phyloP scores from a whole-genome alignment of 2,329 filamentous ascomycete genomes.

The Penicillium sp. region DNA sequence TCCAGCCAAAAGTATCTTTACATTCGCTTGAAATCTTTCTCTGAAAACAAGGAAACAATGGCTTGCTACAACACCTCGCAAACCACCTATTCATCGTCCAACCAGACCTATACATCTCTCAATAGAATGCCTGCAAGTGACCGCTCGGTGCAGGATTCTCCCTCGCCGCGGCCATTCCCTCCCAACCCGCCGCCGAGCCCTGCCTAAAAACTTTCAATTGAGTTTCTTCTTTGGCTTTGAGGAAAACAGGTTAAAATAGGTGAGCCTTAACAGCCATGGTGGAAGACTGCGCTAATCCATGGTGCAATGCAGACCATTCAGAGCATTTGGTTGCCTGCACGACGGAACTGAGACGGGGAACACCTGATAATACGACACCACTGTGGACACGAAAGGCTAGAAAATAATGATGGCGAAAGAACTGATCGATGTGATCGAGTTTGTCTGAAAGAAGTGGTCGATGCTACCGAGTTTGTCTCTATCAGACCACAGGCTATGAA shows the following conservation, averaged over 20 bases:
- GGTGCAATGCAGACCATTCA: not conserved
- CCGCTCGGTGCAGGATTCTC: constrained; percentile 25
- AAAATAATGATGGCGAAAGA: no score
- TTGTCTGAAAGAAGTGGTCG: not conserved
- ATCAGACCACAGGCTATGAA: not conserved
- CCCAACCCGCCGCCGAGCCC: constrained; percentile 41
- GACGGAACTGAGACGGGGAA: not conserved
- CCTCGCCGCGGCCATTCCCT: constrained; percentile 32
- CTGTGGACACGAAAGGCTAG: not conserved
- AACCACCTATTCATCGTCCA: not conserved
- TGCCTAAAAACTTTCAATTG: constrained; percentile 20
- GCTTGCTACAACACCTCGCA: not conserved
- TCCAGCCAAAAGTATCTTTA: not conserved
- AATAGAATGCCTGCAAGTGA: constrained; percentile 10
- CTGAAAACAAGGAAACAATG: constrained; percentile 3
- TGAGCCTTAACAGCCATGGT: not conserved
- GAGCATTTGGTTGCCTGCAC: constrained; percentile 1
- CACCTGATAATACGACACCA: constrained; percentile 1
- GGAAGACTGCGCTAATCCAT: not conserved
- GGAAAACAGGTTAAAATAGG: constrained; percentile 12
- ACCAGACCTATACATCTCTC: not conserved
- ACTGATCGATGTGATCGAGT: not conserved
- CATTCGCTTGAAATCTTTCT: not conserved
- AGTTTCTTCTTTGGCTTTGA: constrained; percentile 15
- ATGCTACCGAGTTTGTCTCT: not conserved